Conservation (phyloP, 2,329 filamentous ascomycete species). For the Sporothrix protearum region DNA sequence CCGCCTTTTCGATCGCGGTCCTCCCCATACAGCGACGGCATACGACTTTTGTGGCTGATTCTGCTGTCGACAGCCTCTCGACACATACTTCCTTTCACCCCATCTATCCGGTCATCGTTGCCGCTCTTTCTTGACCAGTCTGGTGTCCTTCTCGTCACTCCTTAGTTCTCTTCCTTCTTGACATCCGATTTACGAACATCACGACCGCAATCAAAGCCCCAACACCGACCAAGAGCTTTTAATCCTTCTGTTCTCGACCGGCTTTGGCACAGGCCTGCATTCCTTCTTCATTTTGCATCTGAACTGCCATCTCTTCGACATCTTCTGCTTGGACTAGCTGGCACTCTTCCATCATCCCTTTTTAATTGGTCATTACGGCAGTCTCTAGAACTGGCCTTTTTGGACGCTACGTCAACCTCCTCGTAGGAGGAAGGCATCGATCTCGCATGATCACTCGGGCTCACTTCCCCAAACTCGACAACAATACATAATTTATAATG, state of each 20-base stretch:
- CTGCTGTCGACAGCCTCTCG: not conserved
- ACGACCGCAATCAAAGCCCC: not conserved
- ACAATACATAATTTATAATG: conserved; percentile 86
- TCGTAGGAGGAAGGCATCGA: not conserved
- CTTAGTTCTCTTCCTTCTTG: not conserved
- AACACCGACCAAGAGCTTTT: not conserved
- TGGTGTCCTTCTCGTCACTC: conserved; percentile 5
- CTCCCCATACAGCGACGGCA: not conserved
- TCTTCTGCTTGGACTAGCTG: not conserved
- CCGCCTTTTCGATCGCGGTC: conserved; percentile 15
- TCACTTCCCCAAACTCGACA: not conserved
- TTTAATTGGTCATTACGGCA: conserved; percentile 1
- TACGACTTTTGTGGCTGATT: not conserved
- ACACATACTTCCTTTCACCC: not conserved
- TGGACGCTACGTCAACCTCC: not conserved
- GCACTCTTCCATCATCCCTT: not conserved
- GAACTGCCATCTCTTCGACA: not conserved
- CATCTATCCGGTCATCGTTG: not conserved
- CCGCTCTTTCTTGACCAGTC: not conserved
- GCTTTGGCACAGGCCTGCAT: not conserved
- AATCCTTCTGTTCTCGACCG: not conserved
- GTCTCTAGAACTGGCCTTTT: conserved; percentile 2
- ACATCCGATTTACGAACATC: not conserved
- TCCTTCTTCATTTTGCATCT: not conserved
- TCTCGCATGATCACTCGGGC: not conserved